Conservation (phyloP, 768 basidiomycete species). For the Amanita muscaria region DNA sequence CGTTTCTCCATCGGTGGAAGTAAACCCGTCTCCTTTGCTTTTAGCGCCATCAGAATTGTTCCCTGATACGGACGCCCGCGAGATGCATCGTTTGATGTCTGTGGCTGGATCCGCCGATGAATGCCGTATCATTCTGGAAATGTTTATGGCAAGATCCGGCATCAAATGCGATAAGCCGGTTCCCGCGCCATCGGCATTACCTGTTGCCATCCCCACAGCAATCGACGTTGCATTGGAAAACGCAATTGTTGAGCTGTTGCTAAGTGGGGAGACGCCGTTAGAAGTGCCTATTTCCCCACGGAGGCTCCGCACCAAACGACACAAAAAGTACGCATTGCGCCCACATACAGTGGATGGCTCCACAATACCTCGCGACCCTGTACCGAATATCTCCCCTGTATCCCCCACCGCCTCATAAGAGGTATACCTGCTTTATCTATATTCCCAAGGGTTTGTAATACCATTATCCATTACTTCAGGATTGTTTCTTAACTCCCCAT, state of each 20-base stretch:
- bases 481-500: not conserved
- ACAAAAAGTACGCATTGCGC: not conserved
- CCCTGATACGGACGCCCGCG: slow-evolving; percentile 40
- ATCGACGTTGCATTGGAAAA: slow-evolving; percentile 33
- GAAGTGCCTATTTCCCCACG: slow-evolving; percentile 1
- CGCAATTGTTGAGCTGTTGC: slow-evolving; percentile 41
- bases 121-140: slow-evolving; percentile 77
- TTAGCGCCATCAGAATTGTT: slow-evolving; percentile 22
- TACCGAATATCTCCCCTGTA: not conserved
- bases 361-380: not conserved
- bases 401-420: not conserved
- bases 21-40: slow-evolving; percentile 8
- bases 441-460: not conserved
- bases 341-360: slow-evolving; percentile 7
- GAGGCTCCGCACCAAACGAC: slow-evolving; percentile 7
- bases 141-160: slow-evolving; percentile 64
- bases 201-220: slow-evolving; percentile 15
- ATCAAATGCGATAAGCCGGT: slow-evolving; percentile 21
- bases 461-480: not conserved
- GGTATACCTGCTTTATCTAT: not conserved
- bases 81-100: slow-evolving; percentile 60
- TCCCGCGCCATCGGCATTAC: slow-evolving; percentile 26
- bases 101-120: slow-evolving; percentile 71
- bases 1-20: not conserved
- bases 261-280: slow-evolving; percentile 19